phyloP scores from a whole-genome alignment of 1,284 basidiomycete genomes.

The Chalciporus sp. region DNA sequence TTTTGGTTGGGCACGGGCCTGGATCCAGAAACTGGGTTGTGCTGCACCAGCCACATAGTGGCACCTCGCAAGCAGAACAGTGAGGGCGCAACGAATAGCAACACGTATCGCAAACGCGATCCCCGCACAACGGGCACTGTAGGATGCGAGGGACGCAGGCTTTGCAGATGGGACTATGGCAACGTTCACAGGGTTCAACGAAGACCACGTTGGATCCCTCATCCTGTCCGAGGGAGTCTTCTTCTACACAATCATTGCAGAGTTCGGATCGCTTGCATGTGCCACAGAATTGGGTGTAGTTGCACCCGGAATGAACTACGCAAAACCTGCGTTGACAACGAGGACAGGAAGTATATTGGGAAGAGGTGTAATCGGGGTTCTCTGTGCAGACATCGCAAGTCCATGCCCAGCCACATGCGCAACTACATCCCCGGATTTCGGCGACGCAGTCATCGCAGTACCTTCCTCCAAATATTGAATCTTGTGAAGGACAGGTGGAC shows the following conservation, averaged over 20 bases:
- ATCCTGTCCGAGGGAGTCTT: background rate
- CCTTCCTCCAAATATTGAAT: background rate
- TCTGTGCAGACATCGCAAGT: slow-evolving; percentile 8
- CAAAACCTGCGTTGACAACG: slow-evolving; percentile 15
- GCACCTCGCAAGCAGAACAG: too few species aligned
- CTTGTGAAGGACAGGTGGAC: too few species aligned
- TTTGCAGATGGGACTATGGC: background rate
- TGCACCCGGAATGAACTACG: background rate
- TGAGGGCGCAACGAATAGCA: too few species aligned
- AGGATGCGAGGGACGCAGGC: too few species aligned
- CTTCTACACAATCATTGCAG: slow-evolving; percentile 17
- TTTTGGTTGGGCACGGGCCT: too few species aligned
- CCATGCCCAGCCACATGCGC: slow-evolving; percentile 10
- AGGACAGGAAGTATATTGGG: slow-evolving; percentile 15
- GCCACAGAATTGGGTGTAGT: background rate
- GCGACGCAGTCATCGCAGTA: slow-evolving; percentile 13
- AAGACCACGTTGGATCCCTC: slow-evolving; percentile 2
- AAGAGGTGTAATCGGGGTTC: background rate
- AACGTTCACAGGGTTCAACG: background rate
- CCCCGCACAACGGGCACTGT: too few species aligned
- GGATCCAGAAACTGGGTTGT: too few species aligned
- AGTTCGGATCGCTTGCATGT: slow-evolving; percentile 10
- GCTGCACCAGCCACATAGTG: too few species aligned
- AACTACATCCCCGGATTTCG: background rate
- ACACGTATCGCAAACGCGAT: too few species aligned